Evolutionary conservation across 768 basidiomycete genomes (phyloP).

Genomic region (Macrolepiota albuminosa): DNA sequence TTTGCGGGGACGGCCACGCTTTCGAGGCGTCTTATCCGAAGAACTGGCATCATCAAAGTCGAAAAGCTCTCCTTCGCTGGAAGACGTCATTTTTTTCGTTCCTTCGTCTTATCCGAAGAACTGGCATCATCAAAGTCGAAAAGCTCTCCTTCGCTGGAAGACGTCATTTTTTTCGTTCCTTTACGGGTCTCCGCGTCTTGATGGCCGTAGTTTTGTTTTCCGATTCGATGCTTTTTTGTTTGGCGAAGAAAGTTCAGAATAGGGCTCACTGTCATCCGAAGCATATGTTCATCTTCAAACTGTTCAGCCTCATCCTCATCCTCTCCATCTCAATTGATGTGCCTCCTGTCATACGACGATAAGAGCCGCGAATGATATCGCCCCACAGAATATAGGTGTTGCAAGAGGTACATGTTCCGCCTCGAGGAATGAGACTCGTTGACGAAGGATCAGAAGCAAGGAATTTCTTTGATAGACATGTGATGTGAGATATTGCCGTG

Average conservation of each 20-base stretch:
- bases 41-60: background rate
- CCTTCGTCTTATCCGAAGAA: background rate
- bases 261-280: constrained; percentile 17
- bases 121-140: background rate
- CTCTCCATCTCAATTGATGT: constrained; percentile 20
- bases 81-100: background rate
- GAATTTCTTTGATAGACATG: constrained; percentile 50
- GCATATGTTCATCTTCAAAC: constrained; percentile 30
- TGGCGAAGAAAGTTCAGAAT: background rate
- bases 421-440: constrained; percentile 49
- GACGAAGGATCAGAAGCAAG: constrained; percentile 22
- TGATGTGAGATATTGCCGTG: constrained; percentile 49
- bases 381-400: constrained; percentile 60
- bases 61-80: constrained; percentile 7
- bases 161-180: too few species aligned
- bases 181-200: background rate
- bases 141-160: constrained; percentile 7
- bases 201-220: background rate
- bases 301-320: background rate
- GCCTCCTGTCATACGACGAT: constrained; percentile 41
- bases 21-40: constrained; percentile 3
- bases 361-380: constrained; percentile 59
- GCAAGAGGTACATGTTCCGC: constrained; percentile 55
- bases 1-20: constrained; percentile 6
- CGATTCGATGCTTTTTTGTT: background rate